Conservation (phyloP, 192 early-diverging fungal species). For the Lobulomyces angularis region DNA sequence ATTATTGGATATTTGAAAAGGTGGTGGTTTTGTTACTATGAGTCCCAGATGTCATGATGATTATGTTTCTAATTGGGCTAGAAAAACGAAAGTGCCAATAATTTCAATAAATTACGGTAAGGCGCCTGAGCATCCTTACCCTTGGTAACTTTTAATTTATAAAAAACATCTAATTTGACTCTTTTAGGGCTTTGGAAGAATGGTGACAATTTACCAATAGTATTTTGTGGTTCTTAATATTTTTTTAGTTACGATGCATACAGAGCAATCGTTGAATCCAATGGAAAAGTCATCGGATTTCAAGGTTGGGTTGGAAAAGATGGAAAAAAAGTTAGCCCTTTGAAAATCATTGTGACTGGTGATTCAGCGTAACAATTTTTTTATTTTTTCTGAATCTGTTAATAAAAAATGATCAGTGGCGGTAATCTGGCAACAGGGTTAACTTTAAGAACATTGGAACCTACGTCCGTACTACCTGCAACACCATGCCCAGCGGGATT, state of each 20-base stretch:
- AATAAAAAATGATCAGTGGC: constrained; percentile 39
- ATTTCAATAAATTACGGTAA: constrained; percentile 85
- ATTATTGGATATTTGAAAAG: too few species aligned
- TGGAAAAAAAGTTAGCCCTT: constrained; percentile 21
- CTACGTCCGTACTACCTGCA: constrained; percentile 35
- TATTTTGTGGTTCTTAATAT: too few species aligned
- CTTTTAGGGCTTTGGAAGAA: too few species aligned
- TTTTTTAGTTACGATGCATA: constrained; percentile 1
- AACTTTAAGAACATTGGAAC: constrained; percentile 67
- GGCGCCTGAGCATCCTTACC: constrained; percentile 91
- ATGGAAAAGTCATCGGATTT: constrained; percentile 67
- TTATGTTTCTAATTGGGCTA: constrained; percentile 70
- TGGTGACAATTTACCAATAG: too few species aligned
- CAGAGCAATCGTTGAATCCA: constrained; percentile 54
- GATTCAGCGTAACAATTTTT: constrained; percentile 75
- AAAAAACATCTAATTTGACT: too few species aligned
- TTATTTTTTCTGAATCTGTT: constrained; percentile 5
- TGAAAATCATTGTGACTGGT: constrained; percentile 68
- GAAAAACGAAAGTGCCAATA: constrained; percentile 54
- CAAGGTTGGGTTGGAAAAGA: constrained; percentile 33
- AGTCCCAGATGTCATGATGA: constrained; percentile 76
- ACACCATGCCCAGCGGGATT: constrained; percentile 72
- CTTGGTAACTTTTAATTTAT: too few species aligned
- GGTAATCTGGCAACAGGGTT: constrained; percentile 73
- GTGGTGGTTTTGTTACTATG: constrained; percentile 92